phyloP scores from a whole-genome alignment of 768 basidiomycete genomes.

The Hortiboletus flavorubellus region DNA sequence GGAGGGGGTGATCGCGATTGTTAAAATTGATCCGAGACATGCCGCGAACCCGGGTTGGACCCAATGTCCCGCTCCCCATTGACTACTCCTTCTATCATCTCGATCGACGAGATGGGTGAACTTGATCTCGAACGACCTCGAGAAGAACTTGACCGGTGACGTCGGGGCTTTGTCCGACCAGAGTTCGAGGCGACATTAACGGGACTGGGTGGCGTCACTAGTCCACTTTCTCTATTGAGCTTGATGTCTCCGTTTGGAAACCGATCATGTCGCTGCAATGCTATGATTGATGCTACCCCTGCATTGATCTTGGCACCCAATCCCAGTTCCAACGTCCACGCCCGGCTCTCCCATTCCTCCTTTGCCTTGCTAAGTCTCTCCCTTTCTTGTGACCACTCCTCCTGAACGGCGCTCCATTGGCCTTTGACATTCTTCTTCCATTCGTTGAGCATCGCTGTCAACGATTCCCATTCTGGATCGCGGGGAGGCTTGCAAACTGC shows the following conservation, averaged over 20 bases:
- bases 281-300: conserved; percentile 28
- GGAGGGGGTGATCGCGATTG: conserved; percentile 31
- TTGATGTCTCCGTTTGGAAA: conserved; percentile 32
- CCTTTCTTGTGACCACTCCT: conserved; percentile 81
- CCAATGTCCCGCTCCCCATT: conserved; percentile 15
- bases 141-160: conserved; percentile 44
- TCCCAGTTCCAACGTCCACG: conserved; percentile 50
- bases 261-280: conserved; percentile 38
- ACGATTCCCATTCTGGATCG: conserved; percentile 43
- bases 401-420: conserved; percentile 71
- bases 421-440: conserved; percentile 82
- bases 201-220: conserved; percentile 77
- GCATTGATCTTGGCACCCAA: conserved; percentile 43
- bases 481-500: conserved; percentile 33
- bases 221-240: conserved; percentile 39
- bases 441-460: conserved; percentile 54
- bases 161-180: conserved; percentile 35
- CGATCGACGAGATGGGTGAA: conserved; percentile 33
- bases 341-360: conserved; percentile 76
- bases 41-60: conserved; percentile 22
- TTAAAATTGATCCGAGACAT: conserved; percentile 21
- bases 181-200: conserved; percentile 68
- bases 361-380: conserved; percentile 68
- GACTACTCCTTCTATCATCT: conserved; percentile 32
- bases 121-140: conserved; percentile 37